A percentile compares a stretch with the other conserved stretches of the same genome.
Evolutionary conservation across 352 stramenopile species (phyloP).

Genomic region (Pythium apleroticum): DNA sequence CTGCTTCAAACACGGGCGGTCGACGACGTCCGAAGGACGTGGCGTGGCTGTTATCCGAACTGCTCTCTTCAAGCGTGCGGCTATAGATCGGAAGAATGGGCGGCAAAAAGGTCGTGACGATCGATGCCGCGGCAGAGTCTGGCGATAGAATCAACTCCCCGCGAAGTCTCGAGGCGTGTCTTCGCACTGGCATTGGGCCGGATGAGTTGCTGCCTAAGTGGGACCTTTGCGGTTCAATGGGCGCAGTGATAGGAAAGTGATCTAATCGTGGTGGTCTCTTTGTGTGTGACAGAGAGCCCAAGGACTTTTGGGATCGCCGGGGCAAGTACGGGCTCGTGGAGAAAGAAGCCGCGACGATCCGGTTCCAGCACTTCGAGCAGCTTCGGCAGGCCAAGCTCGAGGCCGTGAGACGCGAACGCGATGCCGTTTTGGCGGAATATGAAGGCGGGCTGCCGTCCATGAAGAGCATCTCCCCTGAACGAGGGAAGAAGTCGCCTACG

Average conservation of each 20-base stretch:
- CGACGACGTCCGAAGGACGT: no score
- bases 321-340: conserved; percentile 66
- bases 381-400: conserved; percentile 63
- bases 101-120: conserved; percentile 44
- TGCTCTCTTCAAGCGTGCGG: background rate
- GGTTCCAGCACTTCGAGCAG: conserved; percentile 73
- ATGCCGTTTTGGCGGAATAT: conserved; percentile 42
- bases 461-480: conserved; percentile 12
- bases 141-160: conserved; percentile 58
- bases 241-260: background rate
- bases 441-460: conserved; percentile 18
- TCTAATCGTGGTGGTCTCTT: background rate
- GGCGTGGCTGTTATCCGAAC: background rate
- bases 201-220: conserved; percentile 66
- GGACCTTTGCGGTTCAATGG: no score
- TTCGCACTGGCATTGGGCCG: conserved; percentile 61
- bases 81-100: conserved; percentile 17
- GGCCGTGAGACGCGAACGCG: conserved; percentile 50
- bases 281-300: conserved; percentile 19
- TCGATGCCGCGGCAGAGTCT: conserved; percentile 51
- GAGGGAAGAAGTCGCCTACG: conserved; percentile 10
- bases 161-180: conserved; percentile 68
- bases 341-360: conserved; percentile 68
- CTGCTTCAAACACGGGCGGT: background rate
- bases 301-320: conserved; percentile 59